Percentiles rank a stretch among this genome's conserved stretches.
These are phyloP conservation scores for Xylaria sp. DNA, from an alignment of 2,329 filamentous ascomycete genomes.

Conservation along the genomic window DNA sequence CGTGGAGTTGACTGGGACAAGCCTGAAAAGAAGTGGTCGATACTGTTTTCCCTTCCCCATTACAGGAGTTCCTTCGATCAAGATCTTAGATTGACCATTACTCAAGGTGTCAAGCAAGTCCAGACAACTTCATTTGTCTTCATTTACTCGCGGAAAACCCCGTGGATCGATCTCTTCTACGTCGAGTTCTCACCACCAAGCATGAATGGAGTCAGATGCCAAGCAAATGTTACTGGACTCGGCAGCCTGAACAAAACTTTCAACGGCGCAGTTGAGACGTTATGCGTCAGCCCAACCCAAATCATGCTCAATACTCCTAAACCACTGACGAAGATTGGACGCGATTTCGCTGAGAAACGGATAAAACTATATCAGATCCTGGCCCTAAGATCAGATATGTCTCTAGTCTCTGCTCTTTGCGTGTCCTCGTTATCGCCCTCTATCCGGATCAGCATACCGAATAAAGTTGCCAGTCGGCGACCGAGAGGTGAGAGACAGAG, in stretches of 20 bases:
- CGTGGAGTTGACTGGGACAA: constrained; percentile 40
- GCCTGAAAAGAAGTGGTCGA: constrained; percentile 40
- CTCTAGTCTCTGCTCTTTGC: constrained; percentile 55
- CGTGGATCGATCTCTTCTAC: constrained; percentile 46
- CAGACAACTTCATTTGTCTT: constrained; percentile 42
- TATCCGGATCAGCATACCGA: constrained; percentile 36
- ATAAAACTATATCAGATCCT: constrained; percentile 61
- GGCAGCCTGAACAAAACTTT: constrained; percentile 27
- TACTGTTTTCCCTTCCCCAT: constrained; percentile 59
- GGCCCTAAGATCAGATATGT: constrained; percentile 56
- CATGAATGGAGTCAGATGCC: constrained; percentile 41
- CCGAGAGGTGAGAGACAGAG: constrained; percentile 25
- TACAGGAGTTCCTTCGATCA: constrained; percentile 54
- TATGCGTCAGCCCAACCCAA: constrained; percentile 41
- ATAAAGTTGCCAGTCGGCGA: constrained; percentile 28
- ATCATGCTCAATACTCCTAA: constrained; percentile 42
- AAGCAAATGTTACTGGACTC: constrained; percentile 41
- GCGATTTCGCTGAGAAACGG: constrained; percentile 49
- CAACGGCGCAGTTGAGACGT: constrained; percentile 33
- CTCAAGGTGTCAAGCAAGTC: constrained; percentile 41
- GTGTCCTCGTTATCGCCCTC: constrained; percentile 36
- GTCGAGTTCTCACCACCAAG: constrained; percentile 40
- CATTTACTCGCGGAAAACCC: constrained; percentile 44
- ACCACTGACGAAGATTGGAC: constrained; percentile 27
- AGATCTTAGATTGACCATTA: constrained; percentile 55